Conservation (phyloP, 257 asterid genomes). For the Gynochthodes officinalis region DNA sequence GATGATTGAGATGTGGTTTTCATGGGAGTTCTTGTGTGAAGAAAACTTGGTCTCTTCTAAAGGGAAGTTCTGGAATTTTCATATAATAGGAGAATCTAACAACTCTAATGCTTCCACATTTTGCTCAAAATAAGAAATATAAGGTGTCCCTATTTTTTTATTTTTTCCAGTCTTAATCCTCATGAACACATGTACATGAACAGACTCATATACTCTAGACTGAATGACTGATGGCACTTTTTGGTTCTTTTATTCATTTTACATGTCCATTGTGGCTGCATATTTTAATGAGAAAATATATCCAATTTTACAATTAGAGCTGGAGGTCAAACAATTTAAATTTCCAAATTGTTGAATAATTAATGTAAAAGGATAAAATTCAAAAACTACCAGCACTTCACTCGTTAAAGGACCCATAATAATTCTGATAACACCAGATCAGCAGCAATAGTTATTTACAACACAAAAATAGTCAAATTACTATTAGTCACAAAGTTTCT, state of each 20-base stretch:
- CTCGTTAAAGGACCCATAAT: too few species aligned
- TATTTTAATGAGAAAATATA: background rate
- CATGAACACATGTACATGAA: background rate
- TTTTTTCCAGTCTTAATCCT: background rate
- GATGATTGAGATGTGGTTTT: constrained; percentile 83
- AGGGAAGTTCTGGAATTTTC: constrained; percentile 77
- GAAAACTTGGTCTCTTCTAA: constrained; percentile 66
- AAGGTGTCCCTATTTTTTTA: background rate
- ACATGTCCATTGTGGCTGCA: background rate
- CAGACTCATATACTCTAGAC: background rate
- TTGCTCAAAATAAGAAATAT: constrained; percentile 29
- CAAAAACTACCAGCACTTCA: too few species aligned
- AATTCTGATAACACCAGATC: too few species aligned
- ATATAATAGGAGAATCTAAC: constrained; percentile 30
- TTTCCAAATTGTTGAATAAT: too few species aligned
- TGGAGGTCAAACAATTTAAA: too few species aligned
- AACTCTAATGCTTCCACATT: constrained; percentile 35
- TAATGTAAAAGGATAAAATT: too few species aligned
- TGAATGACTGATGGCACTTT: background rate
- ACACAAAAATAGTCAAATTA: too few species aligned
- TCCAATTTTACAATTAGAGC: background rate
- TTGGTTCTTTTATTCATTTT: background rate
- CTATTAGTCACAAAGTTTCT: too few species aligned
- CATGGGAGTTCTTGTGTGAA: constrained; percentile 87
- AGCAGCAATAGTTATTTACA: too few species aligned